Evolutionary conservation across 192 early-diverging fungal species (phyloP).

Genomic region (Backusella australiensis): DNA sequence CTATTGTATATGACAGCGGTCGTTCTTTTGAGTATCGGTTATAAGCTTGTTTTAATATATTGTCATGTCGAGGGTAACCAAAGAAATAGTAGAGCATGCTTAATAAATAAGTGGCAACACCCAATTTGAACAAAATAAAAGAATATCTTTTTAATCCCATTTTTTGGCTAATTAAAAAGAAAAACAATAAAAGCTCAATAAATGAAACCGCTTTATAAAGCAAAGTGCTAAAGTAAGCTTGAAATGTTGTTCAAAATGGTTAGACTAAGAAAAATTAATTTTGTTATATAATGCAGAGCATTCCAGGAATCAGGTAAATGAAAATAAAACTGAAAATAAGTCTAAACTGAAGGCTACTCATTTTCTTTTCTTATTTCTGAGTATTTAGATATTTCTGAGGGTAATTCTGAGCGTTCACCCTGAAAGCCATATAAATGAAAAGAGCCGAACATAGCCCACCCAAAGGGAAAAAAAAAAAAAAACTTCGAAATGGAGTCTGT

Average conservation of each 20-base stretch:
- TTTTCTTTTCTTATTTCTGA: no score
- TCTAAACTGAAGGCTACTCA: no score
- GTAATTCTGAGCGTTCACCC: no score
- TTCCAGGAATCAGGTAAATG: not conserved
- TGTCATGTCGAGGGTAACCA: not conserved
- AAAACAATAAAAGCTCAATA: not conserved
- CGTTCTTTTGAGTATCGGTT: not conserved
- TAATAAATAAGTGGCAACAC: not conserved
- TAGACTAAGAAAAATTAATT: not conserved
- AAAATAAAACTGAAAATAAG: no score
- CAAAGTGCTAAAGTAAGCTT: not conserved
- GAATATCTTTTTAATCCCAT: not conserved
- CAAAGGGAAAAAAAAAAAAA: no score
- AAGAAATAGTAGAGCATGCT: not conserved
- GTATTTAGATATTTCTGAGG: no score
- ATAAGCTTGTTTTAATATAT: not conserved
- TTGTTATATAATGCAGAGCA: not conserved
- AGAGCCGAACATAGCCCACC: no score
- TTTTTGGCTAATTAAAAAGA: not conserved
- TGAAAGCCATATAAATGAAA: no score
- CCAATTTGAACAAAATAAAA: not conserved
- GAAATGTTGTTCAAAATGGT: not conserved
- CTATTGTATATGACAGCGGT: constrained; percentile 8
- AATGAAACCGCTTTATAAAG: not conserved
- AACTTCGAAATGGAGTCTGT: no score